Evolutionary conservation across 352 stramenopile genomes (phyloP).

Genomic region (Phytophthora melonis): DNA sequence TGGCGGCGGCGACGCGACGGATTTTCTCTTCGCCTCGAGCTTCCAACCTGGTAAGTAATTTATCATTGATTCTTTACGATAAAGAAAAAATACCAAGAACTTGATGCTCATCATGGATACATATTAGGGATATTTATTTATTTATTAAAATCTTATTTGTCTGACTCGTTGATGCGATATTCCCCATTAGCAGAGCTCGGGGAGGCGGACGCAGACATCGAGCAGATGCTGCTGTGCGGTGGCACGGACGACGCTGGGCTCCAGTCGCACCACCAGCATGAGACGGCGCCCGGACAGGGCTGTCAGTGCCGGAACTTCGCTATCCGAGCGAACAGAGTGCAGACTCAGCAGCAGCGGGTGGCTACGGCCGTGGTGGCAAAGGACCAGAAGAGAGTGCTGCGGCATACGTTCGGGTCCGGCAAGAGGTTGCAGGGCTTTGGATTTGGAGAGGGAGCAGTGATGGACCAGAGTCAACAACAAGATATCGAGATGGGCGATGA

Average conservation of each 20-base stretch:
- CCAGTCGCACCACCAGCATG: constrained; percentile 39
- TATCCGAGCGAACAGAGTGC: constrained; percentile 44
- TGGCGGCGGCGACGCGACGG: constrained; percentile 19
- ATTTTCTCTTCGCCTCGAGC: constrained; percentile 44
- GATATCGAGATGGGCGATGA: constrained; percentile 37
- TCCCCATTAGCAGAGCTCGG: constrained; percentile 35
- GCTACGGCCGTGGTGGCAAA: constrained; percentile 26
- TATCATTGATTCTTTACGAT: neutral
- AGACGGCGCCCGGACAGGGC: constrained; percentile 33
- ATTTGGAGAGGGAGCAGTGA: constrained; percentile 39
- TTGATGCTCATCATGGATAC: neutral
- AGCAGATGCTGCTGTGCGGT: constrained; percentile 67
- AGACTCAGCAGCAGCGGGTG: constrained; percentile 30
- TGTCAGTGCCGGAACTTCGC: constrained; percentile 48
- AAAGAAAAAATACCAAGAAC: neutral
- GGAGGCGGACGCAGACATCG: constrained; percentile 59
- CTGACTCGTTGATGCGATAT: neutral
- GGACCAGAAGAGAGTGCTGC: constrained; percentile 57
- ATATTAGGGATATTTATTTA: constrained; percentile 3
- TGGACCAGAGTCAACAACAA: constrained; percentile 26
- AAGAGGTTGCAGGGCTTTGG: constrained; percentile 61
- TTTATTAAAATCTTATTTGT: constrained; percentile 1
- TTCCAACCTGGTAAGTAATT: constrained; percentile 46
- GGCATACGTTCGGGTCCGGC: constrained; percentile 62
- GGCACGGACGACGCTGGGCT: constrained; percentile 49